phyloP scores from a whole-genome alignment of 306 rosid species.

The Crotalaria pallida region DNA sequence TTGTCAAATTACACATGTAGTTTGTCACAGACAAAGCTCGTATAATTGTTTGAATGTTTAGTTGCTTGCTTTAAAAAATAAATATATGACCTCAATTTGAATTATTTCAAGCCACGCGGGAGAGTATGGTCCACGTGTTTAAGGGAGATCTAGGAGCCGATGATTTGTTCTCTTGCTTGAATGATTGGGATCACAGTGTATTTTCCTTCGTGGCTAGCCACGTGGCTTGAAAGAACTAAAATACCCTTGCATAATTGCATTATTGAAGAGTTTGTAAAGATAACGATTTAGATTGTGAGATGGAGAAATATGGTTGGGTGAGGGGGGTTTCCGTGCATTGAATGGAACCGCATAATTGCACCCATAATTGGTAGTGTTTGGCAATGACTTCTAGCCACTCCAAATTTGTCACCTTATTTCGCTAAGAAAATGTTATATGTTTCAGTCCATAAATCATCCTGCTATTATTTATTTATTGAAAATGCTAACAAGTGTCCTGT shows the following conservation, averaged over 20 bases:
- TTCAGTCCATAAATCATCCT: no score
- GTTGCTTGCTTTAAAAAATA: background rate
- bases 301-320: slow-evolving; percentile 25
- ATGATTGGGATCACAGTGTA: slow-evolving; percentile 19
- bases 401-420: slow-evolving; percentile 4
- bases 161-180: background rate
- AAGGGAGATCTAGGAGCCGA: background rate
- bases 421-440: no score
- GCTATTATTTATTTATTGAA: no score
- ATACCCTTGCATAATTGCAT: slow-evolving; percentile 27
- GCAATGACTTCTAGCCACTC: background rate
- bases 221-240: background rate
- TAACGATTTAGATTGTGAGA: background rate
- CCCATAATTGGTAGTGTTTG: slow-evolving; percentile 8
- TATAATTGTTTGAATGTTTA: background rate
- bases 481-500: no score
- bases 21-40: no score
- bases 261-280: slow-evolving; percentile 32
- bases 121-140: background rate
- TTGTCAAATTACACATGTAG: background rate
- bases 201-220: background rate
- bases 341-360: slow-evolving; percentile 28
- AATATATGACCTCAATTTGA: background rate
- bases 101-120: background rate
- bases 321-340: slow-evolving; percentile 12